These are phyloP conservation scores for Xylaria sp. DNA, from an alignment of 2,329 filamentous ascomycete genomes.

Conservation along the genomic window DNA sequence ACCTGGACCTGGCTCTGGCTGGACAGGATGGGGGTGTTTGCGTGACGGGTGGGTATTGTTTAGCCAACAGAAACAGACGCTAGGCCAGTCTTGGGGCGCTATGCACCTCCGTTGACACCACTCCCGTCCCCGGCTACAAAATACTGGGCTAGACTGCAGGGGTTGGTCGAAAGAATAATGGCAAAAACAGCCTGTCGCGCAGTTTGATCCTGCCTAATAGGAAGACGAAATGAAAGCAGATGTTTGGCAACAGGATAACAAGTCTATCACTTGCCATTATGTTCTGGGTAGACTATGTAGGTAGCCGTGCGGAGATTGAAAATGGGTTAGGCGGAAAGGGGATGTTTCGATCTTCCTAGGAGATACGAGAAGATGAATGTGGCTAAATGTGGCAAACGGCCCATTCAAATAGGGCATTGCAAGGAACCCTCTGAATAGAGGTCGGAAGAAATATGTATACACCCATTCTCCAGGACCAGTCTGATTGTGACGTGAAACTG, in stretches of 20 bases:
- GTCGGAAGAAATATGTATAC: constrained; percentile 23
- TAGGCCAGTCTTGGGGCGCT: constrained; percentile 19
- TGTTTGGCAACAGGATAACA: background rate
- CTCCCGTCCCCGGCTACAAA: constrained; percentile 28
- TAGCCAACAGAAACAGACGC: constrained; percentile 16
- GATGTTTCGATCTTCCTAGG: constrained; percentile 8
- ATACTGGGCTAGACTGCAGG: constrained; percentile 21
- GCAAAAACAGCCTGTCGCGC: background rate
- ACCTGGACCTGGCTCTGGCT: constrained; percentile 16
- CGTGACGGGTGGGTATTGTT: constrained; percentile 26
- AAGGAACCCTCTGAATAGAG: constrained; percentile 11
- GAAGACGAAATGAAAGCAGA: background rate
- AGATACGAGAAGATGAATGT: constrained; percentile 26
- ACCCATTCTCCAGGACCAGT: constrained; percentile 28
- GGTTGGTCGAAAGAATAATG: background rate
- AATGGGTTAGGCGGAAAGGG: background rate
- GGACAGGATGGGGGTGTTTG: constrained; percentile 25
- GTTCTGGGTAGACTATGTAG: background rate
- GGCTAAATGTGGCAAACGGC: constrained; percentile 24
- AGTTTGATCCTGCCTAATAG: background rate
- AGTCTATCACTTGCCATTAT: background rate
- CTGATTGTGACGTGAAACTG: constrained; percentile 35
- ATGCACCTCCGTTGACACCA: constrained; percentile 37
- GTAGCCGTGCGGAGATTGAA: background rate
- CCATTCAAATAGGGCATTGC: constrained; percentile 22